Conservation (phyloP, 495 filamentous ascomycete species). For the Aspergillus indologenus region DNA sequence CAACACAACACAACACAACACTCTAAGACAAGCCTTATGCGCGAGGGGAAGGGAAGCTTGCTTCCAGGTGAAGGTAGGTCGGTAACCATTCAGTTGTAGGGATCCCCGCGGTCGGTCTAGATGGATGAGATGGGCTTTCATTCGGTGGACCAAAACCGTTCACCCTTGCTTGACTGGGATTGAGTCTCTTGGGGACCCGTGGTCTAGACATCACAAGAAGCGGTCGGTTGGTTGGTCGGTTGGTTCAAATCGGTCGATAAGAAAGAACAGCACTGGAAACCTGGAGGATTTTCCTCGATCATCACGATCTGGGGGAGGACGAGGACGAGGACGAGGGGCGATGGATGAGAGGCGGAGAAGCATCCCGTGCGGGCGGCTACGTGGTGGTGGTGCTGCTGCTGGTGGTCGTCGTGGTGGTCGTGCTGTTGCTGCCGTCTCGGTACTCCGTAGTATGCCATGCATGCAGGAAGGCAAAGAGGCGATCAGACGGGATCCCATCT, state of each 20-base stretch:
- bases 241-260: neutral
- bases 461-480: neutral
- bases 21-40: slow-evolving; percentile 6
- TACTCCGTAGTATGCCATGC: neutral
- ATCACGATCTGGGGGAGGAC: neutral
- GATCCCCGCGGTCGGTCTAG: neutral
- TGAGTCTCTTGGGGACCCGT: too few relatives aligned
- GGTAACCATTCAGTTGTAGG: too few relatives aligned
- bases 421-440: neutral
- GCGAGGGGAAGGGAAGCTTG: slow-evolving; percentile 3
- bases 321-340: neutral
- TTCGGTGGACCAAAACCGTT: too few relatives aligned
- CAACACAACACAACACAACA: neutral
- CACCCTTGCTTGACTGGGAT: neutral
- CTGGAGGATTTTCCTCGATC: too few relatives aligned
- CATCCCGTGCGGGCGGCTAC: neutral
- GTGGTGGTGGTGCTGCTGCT: too few relatives aligned
- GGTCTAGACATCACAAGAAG: neutral
- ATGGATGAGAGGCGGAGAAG: too few relatives aligned
- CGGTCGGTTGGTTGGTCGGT: neutral
- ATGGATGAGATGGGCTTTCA: too few relatives aligned
- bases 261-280: neutral
- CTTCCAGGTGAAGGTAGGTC: neutral
- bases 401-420: too few relatives aligned
- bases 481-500: neutral